Base-by-base conservation (phyloP, 768 basidiomycete species). In the Lentinula guzmanii region DNA sequence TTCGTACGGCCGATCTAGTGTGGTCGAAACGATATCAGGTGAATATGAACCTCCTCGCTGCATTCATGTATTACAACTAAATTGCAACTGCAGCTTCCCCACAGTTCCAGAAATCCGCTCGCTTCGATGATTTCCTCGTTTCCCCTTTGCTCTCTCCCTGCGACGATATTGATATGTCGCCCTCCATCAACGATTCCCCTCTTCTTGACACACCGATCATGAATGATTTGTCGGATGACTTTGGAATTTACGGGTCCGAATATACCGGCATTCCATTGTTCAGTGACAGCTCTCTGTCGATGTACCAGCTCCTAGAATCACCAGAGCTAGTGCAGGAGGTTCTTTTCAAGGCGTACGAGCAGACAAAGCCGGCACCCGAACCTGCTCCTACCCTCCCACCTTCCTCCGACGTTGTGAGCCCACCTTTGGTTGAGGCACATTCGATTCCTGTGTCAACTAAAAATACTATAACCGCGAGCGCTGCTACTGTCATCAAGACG, bases 371-470 rank as follows among this genome's bases (percentile, higher is more conserved):
- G 55, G 74, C 75, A 42, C 39, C 50, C 16, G 51, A 52, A 50
- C 70, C 68, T 42, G 80, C 81, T 7, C 84, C 82, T 9, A 24
- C 21, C 18, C 84, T 1, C 64, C 74, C 34, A 37, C 69, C 86
- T 53, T 76, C 84, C 76, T 68, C 46, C 65, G 28, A 67, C 71
- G 3, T 53, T 75, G 34, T 69, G 75, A 50, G 8, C n/a, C 45
- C 56, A 2, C 15, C 33, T 37, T 43, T 34, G 28, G 39, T 68
- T 2, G 65, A 70, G 15, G n/a, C 64, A 52, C 42, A 63, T 5
- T 24, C 62, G 13, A 28, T 63, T n/a, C 18, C 68, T 7, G 63
- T 65, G 18, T 35, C 11, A 3, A 34, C 64, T 2, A 24, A 61
- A 8, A 24, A 66, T n/a, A 56, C 68, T 0, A 16, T 43, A 64